Evolutionary conservation across 2,329 filamentous ascomycete genomes (phyloP), one percentile per base, ranked within the genome.

Genomic region (Lanzia echinophila): DNA sequence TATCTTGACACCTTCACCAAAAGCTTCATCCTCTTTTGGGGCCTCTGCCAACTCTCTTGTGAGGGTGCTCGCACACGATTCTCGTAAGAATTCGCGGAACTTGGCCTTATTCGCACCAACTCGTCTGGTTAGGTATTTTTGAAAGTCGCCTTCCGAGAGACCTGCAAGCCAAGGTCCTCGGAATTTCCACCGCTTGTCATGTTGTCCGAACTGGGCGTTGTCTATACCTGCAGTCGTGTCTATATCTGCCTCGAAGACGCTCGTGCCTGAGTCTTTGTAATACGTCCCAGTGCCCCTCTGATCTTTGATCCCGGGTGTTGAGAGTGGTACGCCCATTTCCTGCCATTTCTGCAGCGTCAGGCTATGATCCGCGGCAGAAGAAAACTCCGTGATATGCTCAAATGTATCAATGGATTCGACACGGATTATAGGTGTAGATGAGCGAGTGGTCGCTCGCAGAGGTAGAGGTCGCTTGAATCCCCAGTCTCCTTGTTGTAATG

Each of bases 321-420:
- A 79, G 56, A 96, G 73, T 6, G 88, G 83, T 51, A 96, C 72
- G 55, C 82, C 79, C 68, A 96, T 76, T 69, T 95, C 88, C 68
- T 90, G 86, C 74, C 87, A 96, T 75, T 96, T 97, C 67, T 83
- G 77, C 53, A 95, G 75, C 7, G 89, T 90, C 62, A 90, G 74
- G 49, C 84, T 81, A 71, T 95, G 89, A 69, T 96, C 89, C 54
- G 85, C 81, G 0, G 90, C 87, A 36, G 88, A 90, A 59, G 83
- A 78, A 71, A 90, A 97, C 66, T 96, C 90, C 66, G 91, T 96
- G 62, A 96, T 79, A 68, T 90, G 87, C 71, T 96, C 90, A 62
- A 84, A 80, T 2, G 89, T 88, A 73, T 97, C 92, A 60, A 95
- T 79, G 56, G 86, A 79, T 64, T 83, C 84, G 62, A 97, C 73